Evolutionary conservation across 306 rosid genomes (phyloP), one percentile per base, ranked within the genome.

Genomic region (Pachyrhizus erosus): DNA sequence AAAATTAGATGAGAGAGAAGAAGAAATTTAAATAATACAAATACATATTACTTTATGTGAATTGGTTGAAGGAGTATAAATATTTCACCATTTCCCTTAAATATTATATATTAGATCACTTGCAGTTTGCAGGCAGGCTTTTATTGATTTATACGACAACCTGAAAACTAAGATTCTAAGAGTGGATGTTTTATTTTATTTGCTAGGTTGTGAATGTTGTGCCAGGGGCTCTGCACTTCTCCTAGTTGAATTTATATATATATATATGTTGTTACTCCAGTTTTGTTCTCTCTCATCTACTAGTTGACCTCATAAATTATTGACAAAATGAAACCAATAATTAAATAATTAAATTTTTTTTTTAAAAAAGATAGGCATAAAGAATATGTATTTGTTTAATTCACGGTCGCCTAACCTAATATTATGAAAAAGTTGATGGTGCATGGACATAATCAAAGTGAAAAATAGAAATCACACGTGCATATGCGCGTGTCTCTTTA

Each of bases 211-310:
- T 48, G 84, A 34, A 33, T 64, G 65, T 81, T 73, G 74, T 81
- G 75, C 34, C 0, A 81, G 84, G 84, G 84, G 84, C 57, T 48
- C 65, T 81, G 80, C 20, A 81, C n/a, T n/a, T 73, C 67, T 67
- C 43, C 31, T 46, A 33, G 42, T 66, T 79, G 18, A 52, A 24
- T 34, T 33, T 33, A 42, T 58, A 45, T 57, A 0, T 29, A 70
- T 26, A 3, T 14, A 14, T 48, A 7, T 0, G n/a, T 20, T 29
- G 3, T 55, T 13, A 5, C 3, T 11, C 2, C 31, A 3, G n/a
- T 11, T 21, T 5, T 26, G 2, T 61, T 26, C 60, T n/a, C 18
- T 66, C 23, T 49, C 52, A 14, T 65, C 75, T 37, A 65, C 71
- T 77, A 1, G 23, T 29, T 77, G 5, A 64, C 64, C 24, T 10